These are phyloP conservation scores for Pseudoscleropodium purum DNA, from an alignment of 225 moss, liverwort and hornwort genomes.

Conservation along the genomic window DNA sequence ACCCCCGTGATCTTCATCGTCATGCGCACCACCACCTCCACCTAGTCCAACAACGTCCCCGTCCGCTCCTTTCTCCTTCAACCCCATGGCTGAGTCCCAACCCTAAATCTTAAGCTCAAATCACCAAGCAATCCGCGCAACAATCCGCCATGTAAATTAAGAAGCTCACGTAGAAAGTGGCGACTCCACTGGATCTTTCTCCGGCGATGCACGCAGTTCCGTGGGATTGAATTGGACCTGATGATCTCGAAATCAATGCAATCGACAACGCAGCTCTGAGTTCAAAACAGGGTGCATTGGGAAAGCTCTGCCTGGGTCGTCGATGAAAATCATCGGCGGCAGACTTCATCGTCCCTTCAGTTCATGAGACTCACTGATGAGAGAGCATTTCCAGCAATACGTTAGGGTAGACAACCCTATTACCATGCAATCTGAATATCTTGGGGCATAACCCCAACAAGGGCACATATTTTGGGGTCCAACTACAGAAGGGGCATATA, in stretches of 20 bases:
- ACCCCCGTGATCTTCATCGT: slow-evolving; percentile 38
- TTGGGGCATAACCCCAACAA: too few relatives aligned
- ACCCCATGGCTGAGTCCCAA: slow-evolving; percentile 21
- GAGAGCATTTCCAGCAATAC: too few relatives aligned
- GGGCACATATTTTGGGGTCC: too few relatives aligned
- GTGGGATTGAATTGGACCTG: neutral
- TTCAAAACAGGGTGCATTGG: too few relatives aligned
- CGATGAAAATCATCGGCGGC: neutral
- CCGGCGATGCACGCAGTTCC: neutral
- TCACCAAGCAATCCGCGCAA: neutral
- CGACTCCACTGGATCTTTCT: neutral
- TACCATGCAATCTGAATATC: too few relatives aligned
- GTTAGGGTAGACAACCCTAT: too few relatives aligned
- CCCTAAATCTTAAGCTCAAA: slow-evolving; percentile 21
- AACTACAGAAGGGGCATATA: neutral
- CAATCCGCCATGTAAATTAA: neutral
- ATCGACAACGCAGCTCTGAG: neutral
- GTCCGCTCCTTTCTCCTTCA: slow-evolving; percentile 36
- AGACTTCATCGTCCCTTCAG: neutral
- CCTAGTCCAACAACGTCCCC: slow-evolving; percentile 1
- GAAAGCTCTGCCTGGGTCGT: neutral
- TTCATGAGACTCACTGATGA: too few relatives aligned
- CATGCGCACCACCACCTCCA: slow-evolving; percentile 14
- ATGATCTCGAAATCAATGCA: neutral
- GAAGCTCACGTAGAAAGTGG: neutral